Evolutionary conservation across 2,329 filamentous ascomycete species (phyloP), one percentile per base, ranked within the genome.

Genomic region (Ascocoryne sarcoides): DNA sequence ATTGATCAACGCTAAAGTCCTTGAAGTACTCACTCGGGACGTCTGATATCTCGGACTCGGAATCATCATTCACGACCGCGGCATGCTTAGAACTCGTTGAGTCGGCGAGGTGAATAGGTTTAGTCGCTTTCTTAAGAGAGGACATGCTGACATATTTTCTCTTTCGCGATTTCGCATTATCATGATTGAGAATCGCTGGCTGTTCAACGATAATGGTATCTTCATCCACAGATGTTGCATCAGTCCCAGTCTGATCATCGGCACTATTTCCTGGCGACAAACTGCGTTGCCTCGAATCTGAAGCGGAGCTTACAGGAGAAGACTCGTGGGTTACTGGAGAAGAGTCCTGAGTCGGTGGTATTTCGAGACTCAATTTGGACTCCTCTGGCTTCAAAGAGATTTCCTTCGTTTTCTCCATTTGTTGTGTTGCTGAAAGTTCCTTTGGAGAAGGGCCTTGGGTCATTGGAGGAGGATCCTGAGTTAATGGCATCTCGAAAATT

Each of bases 221-320:
- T 26, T 60, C 57, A 35, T 60, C 57, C 12, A 57, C 55, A 23
- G 58, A 60, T 16, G 58, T 60, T 15, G 53, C 57, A 46, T 60
- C 58, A 3, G 56, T 60, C 17, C 45, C 44, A 7, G 40, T 50
- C 19, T 53, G 48, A 4, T 40, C 47, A 14, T 53, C 52, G 9
- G 42, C 43, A 26, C 23, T 26, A 7, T 26, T 12, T 26, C 23
- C 7, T 26, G 23, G 23, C 12, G 23, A 26, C n/a, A n/a, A n/a
- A 33, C 26, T 42, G 9, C 10, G 19, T 43, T 23, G 39, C 39
- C 16, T 28, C 3, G 46, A 49, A 30, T 44, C 40, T 2, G 36
- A 34, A 3, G 23, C 29, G 17, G 40, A 26, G 23, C 23, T 26
- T 26, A 12, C 23, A 7, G 23, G 12, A 26, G 23, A 26, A 26